Conservation (phyloP, 371 early-diverging fungal species). For the Vairimorpha apis region DNA sequence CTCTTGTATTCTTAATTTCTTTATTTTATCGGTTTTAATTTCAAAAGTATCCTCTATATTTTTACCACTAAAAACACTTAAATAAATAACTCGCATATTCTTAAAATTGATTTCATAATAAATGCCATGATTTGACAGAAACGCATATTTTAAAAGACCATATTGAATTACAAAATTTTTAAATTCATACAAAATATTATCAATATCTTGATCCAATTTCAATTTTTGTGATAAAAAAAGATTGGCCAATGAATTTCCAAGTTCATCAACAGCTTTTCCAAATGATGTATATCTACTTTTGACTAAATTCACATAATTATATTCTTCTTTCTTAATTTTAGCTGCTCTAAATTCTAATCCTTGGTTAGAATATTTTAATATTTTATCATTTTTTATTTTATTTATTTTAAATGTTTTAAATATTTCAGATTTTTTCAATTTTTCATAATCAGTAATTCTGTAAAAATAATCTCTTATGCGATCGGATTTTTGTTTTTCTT, state of each 20-base stretch:
- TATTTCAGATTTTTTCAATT: conserved; percentile 28
- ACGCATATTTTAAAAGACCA: conserved; percentile 29
- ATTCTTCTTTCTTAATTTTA: conserved; percentile 26
- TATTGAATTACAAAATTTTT: conserved; percentile 37
- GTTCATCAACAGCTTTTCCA: conserved; percentile 42
- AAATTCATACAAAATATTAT: conserved; percentile 33
- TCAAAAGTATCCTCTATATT: conserved; percentile 35
- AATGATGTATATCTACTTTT: conserved; percentile 43
- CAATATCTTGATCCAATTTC: conserved; percentile 9
- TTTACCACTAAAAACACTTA: conserved; percentile 35
- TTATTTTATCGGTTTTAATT: conserved; percentile 32
- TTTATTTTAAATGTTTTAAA: conserved; percentile 42
- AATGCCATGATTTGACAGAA: conserved; percentile 46
- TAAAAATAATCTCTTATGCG: conserved; percentile 42
- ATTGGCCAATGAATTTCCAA: conserved; percentile 31
- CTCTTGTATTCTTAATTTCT: conserved; percentile 12
- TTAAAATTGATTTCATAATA: conserved; percentile 41
- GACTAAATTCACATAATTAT: conserved; percentile 37
- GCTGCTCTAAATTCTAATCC: conserved; percentile 10
- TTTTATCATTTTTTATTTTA: conserved; percentile 19
- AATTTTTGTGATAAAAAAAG: conserved; percentile 37
- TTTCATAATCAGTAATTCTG: conserved; percentile 44
- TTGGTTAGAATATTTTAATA: conserved; percentile 7
- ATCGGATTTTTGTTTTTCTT: conserved; percentile 34
- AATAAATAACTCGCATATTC: conserved; percentile 41